phyloP scores from a whole-genome alignment of 2,329 filamentous ascomycete genomes.

The Orbilia brochopaga region DNA sequence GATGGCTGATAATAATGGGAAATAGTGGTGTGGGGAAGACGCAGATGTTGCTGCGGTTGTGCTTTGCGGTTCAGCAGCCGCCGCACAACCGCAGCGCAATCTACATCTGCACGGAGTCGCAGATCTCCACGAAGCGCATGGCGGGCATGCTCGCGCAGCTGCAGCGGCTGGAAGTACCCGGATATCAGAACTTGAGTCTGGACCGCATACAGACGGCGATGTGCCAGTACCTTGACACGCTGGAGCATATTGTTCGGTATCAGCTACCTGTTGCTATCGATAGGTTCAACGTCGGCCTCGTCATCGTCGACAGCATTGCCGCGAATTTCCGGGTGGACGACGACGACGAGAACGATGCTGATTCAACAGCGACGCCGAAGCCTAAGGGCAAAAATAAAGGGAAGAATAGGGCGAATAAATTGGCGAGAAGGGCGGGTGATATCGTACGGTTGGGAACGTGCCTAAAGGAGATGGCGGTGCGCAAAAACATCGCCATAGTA shows the following conservation, averaged over 20 bases:
- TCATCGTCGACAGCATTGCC: conserved; percentile 89
- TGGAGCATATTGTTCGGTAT: conserved; percentile 92
- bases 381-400: conserved; percentile 9
- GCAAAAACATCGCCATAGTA: conserved; percentile 79
- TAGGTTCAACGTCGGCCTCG: conserved; percentile 76
- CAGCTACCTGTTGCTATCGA: conserved; percentile 85
- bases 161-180: conserved; percentile 61
- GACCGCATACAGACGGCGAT: conserved; percentile 79
- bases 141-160: conserved; percentile 72
- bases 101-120: conserved; percentile 92
- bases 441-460: conserved; percentile 77
- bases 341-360: conserved; percentile 58
- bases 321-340: conserved; percentile 96
- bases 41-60: conserved; percentile 83
- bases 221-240: conserved; percentile 87
- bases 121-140: conserved; percentile 80
- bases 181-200: conserved; percentile 67
- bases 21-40: conserved; percentile 86
- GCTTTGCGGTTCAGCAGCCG: conserved; percentile 82
- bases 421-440: conserved; percentile 78
- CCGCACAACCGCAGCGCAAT: conserved; percentile 69
- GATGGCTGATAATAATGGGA: background rate
- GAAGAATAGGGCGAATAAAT: conserved; percentile 60
- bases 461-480: conserved; percentile 75
- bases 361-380: conserved; percentile 46